Conservation (phyloP, 495 filamentous ascomycete genomes). For the Massariosphaeria phaeospora region DNA sequence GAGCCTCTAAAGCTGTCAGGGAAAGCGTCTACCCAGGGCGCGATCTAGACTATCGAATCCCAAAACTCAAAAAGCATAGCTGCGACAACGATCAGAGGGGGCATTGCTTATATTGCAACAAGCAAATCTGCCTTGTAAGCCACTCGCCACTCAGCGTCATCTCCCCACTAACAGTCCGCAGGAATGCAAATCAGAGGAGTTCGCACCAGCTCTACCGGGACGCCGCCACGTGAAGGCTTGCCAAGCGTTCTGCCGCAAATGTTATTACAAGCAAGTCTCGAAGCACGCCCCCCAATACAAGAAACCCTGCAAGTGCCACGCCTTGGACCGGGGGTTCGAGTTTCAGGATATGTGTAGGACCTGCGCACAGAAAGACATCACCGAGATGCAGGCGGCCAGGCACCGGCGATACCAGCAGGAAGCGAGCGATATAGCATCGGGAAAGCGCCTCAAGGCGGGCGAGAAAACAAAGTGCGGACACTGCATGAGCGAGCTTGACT, state of each 20-base stretch:
- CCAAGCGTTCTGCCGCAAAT: conserved; percentile 16
- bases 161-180: neutral
- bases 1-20: conserved; percentile 17
- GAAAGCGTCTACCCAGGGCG: conserved; percentile 24
- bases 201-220: conserved; percentile 10
- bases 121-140: conserved; percentile 27
- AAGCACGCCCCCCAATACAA: conserved; percentile 2
- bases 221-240: conserved; percentile 15
- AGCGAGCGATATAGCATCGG: conserved; percentile 16
- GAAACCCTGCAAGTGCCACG: conserved; percentile 11
- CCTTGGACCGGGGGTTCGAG: neutral
- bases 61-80: conserved; percentile 16
- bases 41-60: conserved; percentile 16
- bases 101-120: conserved; percentile 29
- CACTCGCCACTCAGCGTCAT: neutral
- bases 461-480: conserved; percentile 16
- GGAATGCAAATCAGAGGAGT: conserved; percentile 1
- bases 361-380: conserved; percentile 3
- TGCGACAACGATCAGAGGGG: conserved; percentile 13
- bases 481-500: conserved; percentile 15
- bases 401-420: conserved; percentile 16
- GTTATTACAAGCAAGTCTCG: conserved; percentile 15
- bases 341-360: conserved; percentile 8
- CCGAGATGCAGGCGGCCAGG: conserved; percentile 1
- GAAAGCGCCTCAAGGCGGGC: neutral